A percentile compares a stretch with the other conserved stretches of the same genome.
Conservation (phyloP, 257 asterid genomes). For the Petunia secreta region DNA sequence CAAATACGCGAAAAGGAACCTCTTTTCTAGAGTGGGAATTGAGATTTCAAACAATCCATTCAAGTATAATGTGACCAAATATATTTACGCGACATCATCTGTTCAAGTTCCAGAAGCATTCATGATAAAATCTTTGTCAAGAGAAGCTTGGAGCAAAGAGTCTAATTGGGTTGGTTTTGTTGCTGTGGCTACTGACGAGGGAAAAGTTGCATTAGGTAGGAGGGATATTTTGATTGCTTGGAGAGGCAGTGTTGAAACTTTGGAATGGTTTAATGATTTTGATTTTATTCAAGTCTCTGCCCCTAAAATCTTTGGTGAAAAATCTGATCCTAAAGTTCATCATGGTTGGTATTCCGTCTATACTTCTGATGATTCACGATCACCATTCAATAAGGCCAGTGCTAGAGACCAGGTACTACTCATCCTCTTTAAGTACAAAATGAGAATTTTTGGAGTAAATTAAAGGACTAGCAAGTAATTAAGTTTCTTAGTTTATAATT, state of each 20-base stretch:
- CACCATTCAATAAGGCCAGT: conserved; percentile 37
- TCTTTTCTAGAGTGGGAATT: conserved; percentile 47
- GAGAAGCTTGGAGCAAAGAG: conserved; percentile 37
- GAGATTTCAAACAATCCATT: conserved; percentile 38
- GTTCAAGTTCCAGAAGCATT: conserved; percentile 48
- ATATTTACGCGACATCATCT: conserved; percentile 54
- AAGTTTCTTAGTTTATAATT: background rate
- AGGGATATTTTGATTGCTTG: conserved; percentile 67
- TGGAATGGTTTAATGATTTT: conserved; percentile 61
- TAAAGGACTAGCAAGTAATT: background rate
- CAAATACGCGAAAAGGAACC: conserved; percentile 32
- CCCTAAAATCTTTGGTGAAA: conserved; percentile 36
- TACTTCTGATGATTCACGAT: conserved; percentile 30
- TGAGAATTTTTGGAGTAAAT: background rate
- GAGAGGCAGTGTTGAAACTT: conserved; percentile 55
- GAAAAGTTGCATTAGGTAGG: conserved; percentile 56
- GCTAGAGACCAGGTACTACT: conserved; percentile 48
- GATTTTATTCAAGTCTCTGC: conserved; percentile 48
- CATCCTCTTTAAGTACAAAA: background rate
- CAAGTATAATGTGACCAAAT: conserved; percentile 46
- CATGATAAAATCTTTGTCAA: conserved; percentile 39
- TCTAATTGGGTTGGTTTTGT: conserved; percentile 66
- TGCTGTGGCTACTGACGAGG: conserved; percentile 67
- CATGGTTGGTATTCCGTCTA: conserved; percentile 43
- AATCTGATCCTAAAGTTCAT: conserved; percentile 29